Percentiles rank a stretch among this genome's conserved stretches.
phyloP scores from a whole-genome alignment of 75 land plant genomes.

The Pseudotsuga menziesii region DNA sequence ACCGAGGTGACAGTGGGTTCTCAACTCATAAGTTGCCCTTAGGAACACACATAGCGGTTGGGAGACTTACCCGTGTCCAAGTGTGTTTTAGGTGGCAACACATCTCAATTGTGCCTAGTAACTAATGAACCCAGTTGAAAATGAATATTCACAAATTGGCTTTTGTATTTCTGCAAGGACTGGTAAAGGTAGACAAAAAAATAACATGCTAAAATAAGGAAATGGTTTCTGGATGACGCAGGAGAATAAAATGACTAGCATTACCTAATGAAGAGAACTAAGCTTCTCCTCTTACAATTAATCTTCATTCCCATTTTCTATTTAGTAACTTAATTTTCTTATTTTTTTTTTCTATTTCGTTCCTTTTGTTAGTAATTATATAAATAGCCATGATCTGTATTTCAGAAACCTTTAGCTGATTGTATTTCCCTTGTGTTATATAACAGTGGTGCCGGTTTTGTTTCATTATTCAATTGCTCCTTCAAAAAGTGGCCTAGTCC shows the following conservation, averaged over 20 bases:
- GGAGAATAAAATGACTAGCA: background rate
- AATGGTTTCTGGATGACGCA: background rate
- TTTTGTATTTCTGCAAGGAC: background rate
- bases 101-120: background rate
- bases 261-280: background rate
- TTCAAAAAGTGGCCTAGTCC: constrained; percentile 24
- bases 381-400: background rate
- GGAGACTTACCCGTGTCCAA: no score
- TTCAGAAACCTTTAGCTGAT: background rate
- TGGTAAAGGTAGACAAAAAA: background rate
- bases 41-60: no score
- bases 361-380: background rate
- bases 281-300: background rate
- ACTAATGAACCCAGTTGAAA: background rate
- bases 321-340: background rate
- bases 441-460: constrained; percentile 83
- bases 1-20: no score
- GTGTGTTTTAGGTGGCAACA: no score
- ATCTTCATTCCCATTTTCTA: background rate
- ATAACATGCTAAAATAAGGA: background rate
- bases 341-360: background rate
- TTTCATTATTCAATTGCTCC: constrained; percentile 65
- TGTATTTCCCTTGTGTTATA: background rate
- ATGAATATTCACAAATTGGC: background rate
- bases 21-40: no score